Conservation (phyloP, 2,329 filamentous ascomycete genomes). For the Aschersonia sp. region DNA sequence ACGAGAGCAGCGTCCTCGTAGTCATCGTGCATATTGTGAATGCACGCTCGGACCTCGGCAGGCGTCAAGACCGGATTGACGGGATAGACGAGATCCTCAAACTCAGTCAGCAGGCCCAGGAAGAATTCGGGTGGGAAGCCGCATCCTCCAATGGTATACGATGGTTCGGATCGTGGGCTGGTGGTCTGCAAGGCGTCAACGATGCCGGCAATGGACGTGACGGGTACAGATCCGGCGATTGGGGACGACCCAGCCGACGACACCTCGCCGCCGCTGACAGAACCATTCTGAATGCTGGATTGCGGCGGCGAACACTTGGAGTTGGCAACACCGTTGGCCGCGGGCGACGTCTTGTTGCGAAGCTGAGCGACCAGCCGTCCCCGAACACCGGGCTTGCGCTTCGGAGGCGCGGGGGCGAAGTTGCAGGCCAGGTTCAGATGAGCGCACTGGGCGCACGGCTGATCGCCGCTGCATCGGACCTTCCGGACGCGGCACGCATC, state of each 20-base stretch:
- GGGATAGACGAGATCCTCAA: constrained; percentile 20
- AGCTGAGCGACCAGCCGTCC: constrained; percentile 20
- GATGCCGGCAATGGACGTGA: constrained; percentile 13
- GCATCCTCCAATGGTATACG: constrained; percentile 2
- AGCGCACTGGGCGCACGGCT: constrained; percentile 20
- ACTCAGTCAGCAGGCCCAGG: constrained; percentile 16
- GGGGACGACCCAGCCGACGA: constrained; percentile 6
- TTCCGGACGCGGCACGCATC: constrained; percentile 23
- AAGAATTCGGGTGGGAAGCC: constrained; percentile 18
- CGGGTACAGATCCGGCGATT: constrained; percentile 2
- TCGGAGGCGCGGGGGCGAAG: constrained; percentile 16
- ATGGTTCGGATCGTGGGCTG: constrained; percentile 1
- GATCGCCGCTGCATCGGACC: constrained; percentile 19
- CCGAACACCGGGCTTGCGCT: constrained; percentile 19
- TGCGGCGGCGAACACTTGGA: constrained; percentile 2
- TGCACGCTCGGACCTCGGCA: constrained; percentile 15
- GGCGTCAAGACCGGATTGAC: constrained; percentile 19
- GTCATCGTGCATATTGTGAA: constrained; percentile 16
- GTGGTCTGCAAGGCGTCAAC: constrained; percentile 5
- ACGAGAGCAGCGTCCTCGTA: constrained; percentile 20
- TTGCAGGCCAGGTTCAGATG: constrained; percentile 19
- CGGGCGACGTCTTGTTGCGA: constrained; percentile 10
- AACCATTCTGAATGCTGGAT: not conserved
- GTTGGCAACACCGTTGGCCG: not conserved
- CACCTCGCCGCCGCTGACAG: constrained; percentile 1